These are phyloP conservation scores for Colletotrichum tropicale DNA, from an alignment of 2,329 filamentous ascomycete genomes.

Conservation along the genomic window DNA sequence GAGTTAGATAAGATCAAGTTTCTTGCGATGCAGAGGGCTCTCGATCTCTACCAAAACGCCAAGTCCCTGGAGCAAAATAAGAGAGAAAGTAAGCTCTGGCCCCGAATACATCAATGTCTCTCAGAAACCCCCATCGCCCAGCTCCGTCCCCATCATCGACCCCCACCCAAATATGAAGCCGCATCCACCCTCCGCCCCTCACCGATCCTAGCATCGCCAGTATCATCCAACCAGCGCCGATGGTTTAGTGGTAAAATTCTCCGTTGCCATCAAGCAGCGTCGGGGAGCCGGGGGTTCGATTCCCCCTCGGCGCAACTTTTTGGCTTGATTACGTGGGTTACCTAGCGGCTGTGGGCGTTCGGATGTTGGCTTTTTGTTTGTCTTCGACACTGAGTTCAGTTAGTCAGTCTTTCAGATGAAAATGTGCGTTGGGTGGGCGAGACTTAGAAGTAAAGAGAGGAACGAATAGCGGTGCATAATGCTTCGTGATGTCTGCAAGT, in stretches of 20 bases:
- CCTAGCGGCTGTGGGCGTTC: not conserved
- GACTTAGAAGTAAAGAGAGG: too few species aligned
- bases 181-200: not conserved
- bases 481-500: not conserved
- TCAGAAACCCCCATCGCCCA: too few species aligned
- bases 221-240: not conserved
- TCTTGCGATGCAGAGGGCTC: not conserved
- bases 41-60: too few species aligned
- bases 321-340: not conserved
- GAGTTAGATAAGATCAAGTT: accelerated
- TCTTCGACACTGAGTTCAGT: not conserved
- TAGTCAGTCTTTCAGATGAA: not conserved
- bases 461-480: too few species aligned
- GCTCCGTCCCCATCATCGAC: not conserved
- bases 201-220: not conserved
- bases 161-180: not conserved
- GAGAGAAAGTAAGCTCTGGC: too few species aligned
- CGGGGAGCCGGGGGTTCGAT: not conserved
- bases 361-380: not conserved
- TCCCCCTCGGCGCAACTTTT: not conserved
- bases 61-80: too few species aligned
- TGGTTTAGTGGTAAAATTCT: conserved; percentile 1
- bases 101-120: too few species aligned
- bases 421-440: too few species aligned
- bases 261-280: not conserved